phyloP scores from a whole-genome alignment of 2,329 filamentous ascomycete species.

The Phoma sp. region DNA sequence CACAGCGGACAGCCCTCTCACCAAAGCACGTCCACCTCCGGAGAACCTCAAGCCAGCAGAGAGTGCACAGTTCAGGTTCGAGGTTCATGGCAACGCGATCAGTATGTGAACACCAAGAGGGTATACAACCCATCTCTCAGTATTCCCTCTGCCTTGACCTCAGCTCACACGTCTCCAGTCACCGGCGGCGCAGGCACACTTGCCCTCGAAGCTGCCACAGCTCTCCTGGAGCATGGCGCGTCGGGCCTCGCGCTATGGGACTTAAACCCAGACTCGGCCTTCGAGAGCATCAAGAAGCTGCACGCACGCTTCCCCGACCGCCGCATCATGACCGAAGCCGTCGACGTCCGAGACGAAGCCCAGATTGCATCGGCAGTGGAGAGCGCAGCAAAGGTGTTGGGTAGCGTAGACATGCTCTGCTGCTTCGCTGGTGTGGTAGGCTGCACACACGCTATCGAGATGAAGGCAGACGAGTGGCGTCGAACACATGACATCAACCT shows the following conservation, averaged over 20 bases:
- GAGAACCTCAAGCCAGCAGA: slow-evolving; percentile 51
- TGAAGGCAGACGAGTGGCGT: slow-evolving; percentile 66
- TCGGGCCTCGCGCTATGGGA: slow-evolving; percentile 68
- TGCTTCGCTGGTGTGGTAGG: slow-evolving; percentile 75
- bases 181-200: slow-evolving; percentile 73
- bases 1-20: slow-evolving; percentile 53
- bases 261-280: slow-evolving; percentile 55
- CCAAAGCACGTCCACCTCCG: slow-evolving; percentile 54
- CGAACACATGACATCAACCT: slow-evolving; percentile 74
- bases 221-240: slow-evolving; percentile 73
- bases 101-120: slow-evolving; percentile 49
- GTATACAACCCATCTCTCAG: slow-evolving; percentile 10
- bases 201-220: slow-evolving; percentile 64
- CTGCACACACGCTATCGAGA: slow-evolving; percentile 67
- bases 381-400: slow-evolving; percentile 54
- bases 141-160: not conserved
- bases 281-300: slow-evolving; percentile 56
- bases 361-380: slow-evolving; percentile 52
- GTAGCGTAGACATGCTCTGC: slow-evolving; percentile 63
- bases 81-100: slow-evolving; percentile 61
- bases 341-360: slow-evolving; percentile 67
- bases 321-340: slow-evolving; percentile 59
- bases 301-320: slow-evolving; percentile 62
- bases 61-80: slow-evolving; percentile 58
- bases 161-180: slow-evolving; percentile 48